Evolutionary conservation across 1,284 basidiomycete species (phyloP), one percentile per base, ranked within the genome.

Genomic region (Ustilago curta): DNA sequence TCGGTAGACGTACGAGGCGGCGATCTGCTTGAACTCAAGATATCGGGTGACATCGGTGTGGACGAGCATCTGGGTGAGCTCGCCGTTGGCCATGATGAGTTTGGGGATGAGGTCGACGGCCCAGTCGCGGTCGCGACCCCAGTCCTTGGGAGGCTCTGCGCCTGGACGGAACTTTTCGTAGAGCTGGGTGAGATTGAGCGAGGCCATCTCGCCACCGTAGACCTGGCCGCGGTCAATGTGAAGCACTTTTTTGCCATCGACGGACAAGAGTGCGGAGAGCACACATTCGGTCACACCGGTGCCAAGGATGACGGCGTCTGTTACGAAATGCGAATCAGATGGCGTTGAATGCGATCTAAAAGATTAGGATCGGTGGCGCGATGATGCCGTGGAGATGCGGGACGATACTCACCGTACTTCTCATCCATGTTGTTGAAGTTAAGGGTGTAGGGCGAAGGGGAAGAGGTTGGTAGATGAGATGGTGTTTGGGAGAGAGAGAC

Each of bases 181-280:
- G 73, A 99, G 90, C 90, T 99, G 96, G 19, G 95, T 97, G 78
- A 99, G 87, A 88, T 98, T 99, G 86, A 99, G 88, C 87, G 93
- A 95, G 57, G 97, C 97, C 84, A 94, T 94, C 85, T 98, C 97
- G 68, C 93, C 97, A 64, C 97, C 97, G 79, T 99, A 99, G 87
- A 99, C 99, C 87, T 98, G 94, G 85, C 98, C 98, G 77, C 96
- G 82, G 87, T 99, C 97, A 90, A 99, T 98, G 87, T 99, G 97
- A 45, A 99, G 91, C 77, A 99, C 97, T 88, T 99, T 99, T 89
- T 99, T 97, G 81, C 96, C 96, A 84, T 98, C 96, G 65, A 99
- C 96, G 31, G 96, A 99, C 80, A 99, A 66, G 23, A 84, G 76
- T 21, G 89, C 85, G 95, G 88, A 74, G 93, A 99, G 90, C 85